Percentiles rank a stretch among this genome's conserved stretches.
Conservation (phyloP, 1,139 yeast species). For the Magnusiomyces magnusii region DNA sequence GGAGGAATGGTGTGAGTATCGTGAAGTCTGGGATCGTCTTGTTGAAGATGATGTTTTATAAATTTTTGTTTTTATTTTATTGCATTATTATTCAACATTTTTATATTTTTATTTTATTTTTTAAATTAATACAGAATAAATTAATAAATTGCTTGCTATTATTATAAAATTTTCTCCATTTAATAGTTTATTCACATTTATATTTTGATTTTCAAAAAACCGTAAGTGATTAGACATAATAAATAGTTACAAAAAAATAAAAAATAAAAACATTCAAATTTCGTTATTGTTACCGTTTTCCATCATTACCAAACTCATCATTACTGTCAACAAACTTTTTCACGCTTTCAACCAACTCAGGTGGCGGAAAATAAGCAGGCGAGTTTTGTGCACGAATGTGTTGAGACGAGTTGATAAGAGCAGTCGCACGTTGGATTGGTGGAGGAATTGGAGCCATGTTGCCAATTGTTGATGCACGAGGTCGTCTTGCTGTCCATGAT, state of each 20-base stretch:
- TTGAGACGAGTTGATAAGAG: constrained; percentile 35
- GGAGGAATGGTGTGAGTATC: constrained; percentile 14
- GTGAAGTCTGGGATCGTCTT: constrained; percentile 13
- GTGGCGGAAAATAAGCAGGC: constrained; percentile 39
- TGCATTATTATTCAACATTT: not conserved
- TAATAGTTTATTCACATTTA: too few relatives aligned
- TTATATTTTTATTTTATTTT: not conserved
- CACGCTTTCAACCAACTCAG: constrained; percentile 24
- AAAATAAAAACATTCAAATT: too few relatives aligned
- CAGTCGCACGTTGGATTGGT: constrained; percentile 38
- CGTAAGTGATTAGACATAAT: too few relatives aligned
- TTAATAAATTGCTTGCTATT: too few relatives aligned
- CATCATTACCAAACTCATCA: too few relatives aligned
- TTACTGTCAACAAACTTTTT: too few relatives aligned
- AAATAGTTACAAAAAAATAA: too few relatives aligned
- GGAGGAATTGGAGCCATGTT: constrained; percentile 37
- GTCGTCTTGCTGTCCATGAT: constrained; percentile 24
- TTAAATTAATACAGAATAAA: too few relatives aligned
- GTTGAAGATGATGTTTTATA: constrained; percentile 15
- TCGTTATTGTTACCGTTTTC: too few relatives aligned
- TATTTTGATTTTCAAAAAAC: too few relatives aligned
- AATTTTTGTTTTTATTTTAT: not conserved
- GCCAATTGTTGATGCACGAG: constrained; percentile 38
- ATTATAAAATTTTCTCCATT: too few relatives aligned
- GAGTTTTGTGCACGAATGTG: constrained; percentile 36